These are phyloP conservation scores for Musa beccarii DNA, from an alignment of 176 grass and related monocot genomes.

Conservation along the genomic window DNA sequence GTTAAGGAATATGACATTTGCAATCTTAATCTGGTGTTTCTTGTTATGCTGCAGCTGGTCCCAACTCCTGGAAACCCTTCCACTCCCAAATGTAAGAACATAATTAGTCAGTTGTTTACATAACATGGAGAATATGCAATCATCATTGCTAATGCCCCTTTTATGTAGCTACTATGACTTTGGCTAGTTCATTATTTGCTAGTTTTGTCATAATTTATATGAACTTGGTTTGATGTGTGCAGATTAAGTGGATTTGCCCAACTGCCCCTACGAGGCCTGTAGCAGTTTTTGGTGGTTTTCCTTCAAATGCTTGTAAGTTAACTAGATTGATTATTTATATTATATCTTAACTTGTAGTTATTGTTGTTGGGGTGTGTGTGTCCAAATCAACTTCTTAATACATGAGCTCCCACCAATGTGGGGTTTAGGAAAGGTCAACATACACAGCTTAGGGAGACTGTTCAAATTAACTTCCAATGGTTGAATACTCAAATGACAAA, in stretches of 20 bases:
- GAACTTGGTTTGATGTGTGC: not conserved
- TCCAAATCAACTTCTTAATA: not conserved
- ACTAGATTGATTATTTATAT: not conserved
- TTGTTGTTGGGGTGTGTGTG: not conserved
- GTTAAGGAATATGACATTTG: too few relatives aligned
- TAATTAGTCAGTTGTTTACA: not conserved
- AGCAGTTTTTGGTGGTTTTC: constrained; percentile 17
- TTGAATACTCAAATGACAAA: not conserved
- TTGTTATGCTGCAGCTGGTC: constrained; percentile 7
- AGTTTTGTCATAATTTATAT: too few relatives aligned
- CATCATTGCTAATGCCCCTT: too few relatives aligned
- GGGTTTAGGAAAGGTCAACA: too few relatives aligned
- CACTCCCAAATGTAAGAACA: constrained; percentile 6
- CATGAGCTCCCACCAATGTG: too few relatives aligned
- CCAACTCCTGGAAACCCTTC: constrained; percentile 2
- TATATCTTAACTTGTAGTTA: not conserved
- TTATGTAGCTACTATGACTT: too few relatives aligned
- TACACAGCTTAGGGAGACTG: too few relatives aligned
- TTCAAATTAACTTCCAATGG: too few relatives aligned
- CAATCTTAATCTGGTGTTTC: not conserved
- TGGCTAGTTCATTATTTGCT: too few relatives aligned
- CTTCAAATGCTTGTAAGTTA: constrained; percentile 8
- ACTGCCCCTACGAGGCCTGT: constrained; percentile 11
- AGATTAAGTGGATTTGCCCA: constrained; percentile 18
- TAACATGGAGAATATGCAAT: too few relatives aligned